Evolutionary conservation across 176 grass and related monocot species (phyloP).

Genomic region (Zizania latifolia): DNA sequence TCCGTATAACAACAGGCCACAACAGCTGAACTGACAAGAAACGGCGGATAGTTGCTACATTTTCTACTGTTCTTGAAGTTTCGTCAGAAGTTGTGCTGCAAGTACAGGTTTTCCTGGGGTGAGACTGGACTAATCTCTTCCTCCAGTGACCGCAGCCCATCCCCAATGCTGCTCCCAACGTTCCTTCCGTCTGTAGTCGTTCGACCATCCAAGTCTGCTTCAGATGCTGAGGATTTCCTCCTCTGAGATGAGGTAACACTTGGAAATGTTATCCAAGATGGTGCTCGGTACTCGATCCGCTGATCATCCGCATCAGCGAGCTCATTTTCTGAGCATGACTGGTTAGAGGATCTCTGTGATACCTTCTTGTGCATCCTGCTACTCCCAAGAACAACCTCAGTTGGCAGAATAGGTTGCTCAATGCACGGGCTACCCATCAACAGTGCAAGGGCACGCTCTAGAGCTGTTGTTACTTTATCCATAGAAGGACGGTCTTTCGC

Average conservation of each 20-base stretch:
- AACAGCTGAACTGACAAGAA: not conserved
- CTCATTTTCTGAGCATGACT: conserved; percentile 90
- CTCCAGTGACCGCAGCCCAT: conserved; percentile 77
- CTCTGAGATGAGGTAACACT: conserved; percentile 92
- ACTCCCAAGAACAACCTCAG: conserved; percentile 90
- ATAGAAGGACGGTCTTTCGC: conserved; percentile 86
- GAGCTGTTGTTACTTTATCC: conserved; percentile 93
- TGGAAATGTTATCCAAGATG: conserved; percentile 95
- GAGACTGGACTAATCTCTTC: conserved; percentile 89
- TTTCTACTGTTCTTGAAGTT: conserved; percentile 24
- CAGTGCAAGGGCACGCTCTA: conserved; percentile 81
- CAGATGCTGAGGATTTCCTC: conserved; percentile 90
- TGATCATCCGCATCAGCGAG: conserved; percentile 68
- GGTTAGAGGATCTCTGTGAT: conserved; percentile 86
- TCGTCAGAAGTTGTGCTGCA: conserved; percentile 96
- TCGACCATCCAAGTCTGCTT: conserved; percentile 67
- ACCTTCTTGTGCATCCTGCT: conserved; percentile 89
- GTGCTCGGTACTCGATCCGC: conserved; percentile 73
- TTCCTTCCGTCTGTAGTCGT: conserved; percentile 70
- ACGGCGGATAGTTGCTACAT: not conserved
- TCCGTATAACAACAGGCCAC: conserved; percentile 27
- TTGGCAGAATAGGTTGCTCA: conserved; percentile 89
- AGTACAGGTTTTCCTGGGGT: conserved; percentile 79
- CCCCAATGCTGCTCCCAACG: conserved; percentile 46
- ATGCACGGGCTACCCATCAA: conserved; percentile 90